These are phyloP conservation scores for Oryza glaberrima DNA, from an alignment of 176 grass and related monocot genomes.

Conservation along the genomic window DNA sequence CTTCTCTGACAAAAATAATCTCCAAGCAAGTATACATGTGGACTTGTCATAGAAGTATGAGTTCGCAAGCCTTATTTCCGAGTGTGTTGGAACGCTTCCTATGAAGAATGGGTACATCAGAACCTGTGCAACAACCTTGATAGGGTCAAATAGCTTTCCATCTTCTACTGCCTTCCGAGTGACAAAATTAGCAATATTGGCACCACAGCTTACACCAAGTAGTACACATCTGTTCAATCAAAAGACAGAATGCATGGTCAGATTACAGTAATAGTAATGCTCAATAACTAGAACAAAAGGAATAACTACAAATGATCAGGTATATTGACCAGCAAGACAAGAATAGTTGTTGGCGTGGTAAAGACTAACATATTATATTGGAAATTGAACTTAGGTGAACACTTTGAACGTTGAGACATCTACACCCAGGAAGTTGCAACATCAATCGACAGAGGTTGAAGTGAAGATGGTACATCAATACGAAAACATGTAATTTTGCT, in stretches of 20 bases:
- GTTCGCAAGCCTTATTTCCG: slow-evolving; percentile 90
- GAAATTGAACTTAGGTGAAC: not conserved
- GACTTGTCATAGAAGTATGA: slow-evolving; percentile 94
- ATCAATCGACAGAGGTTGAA: slow-evolving; percentile 19
- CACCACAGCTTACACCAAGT: slow-evolving; percentile 85
- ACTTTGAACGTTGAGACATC: not conserved
- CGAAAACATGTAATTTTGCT: not conserved
- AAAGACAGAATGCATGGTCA: slow-evolving; percentile 14
- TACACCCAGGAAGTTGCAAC: slow-evolving; percentile 7
- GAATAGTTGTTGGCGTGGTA: not conserved
- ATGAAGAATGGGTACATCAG: slow-evolving; percentile 98
- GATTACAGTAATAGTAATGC: slow-evolving; percentile 3
- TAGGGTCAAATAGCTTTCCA: slow-evolving; percentile 65
- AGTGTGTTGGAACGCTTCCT: slow-evolving; percentile 78
- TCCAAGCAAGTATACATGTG: slow-evolving; percentile 87
- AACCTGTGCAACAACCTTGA: slow-evolving; percentile 91
- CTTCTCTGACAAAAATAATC: slow-evolving; percentile 75
- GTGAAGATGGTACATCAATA: slow-evolving; percentile 28
- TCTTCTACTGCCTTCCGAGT: slow-evolving; percentile 68
- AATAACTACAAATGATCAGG: not conserved
- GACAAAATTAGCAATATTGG: slow-evolving; percentile 87
- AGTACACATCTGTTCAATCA: slow-evolving; percentile 76
- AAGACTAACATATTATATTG: not conserved
- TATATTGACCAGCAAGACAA: not conserved
- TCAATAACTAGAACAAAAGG: slow-evolving; percentile 1